These are phyloP conservation scores for Staphylotrichum tortipilum DNA, from an alignment of 495 filamentous ascomycete genomes.

Conservation along the genomic window DNA sequence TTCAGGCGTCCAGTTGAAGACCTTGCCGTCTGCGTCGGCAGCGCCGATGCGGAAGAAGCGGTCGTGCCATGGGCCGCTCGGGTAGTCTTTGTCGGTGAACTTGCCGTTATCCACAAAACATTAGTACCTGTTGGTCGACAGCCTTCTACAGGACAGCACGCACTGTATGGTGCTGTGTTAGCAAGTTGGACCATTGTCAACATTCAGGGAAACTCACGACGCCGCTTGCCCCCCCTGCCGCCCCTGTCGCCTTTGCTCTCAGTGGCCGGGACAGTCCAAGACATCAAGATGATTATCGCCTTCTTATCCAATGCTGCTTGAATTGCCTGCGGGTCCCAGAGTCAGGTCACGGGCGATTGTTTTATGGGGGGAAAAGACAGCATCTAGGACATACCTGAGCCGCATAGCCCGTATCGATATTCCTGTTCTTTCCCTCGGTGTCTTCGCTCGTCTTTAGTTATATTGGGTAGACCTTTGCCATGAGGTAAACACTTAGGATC, in stretches of 20 bases:
- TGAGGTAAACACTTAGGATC: not conserved
- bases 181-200: not conserved
- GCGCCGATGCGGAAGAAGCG: not conserved
- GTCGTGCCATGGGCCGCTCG: not conserved
- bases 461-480: not conserved
- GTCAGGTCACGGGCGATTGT: not conserved
- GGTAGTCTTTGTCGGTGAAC: not conserved
- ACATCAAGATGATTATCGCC: not conserved
- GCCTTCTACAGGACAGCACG: not conserved
- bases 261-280: not conserved
- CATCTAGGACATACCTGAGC: not conserved
- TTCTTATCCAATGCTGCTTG: not conserved
- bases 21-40: not conserved
- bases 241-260: too few relatives aligned
- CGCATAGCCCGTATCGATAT: not conserved
- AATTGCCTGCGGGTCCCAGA: not conserved
- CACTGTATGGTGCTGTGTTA: not conserved
- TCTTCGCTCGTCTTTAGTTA: not conserved
- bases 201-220: not conserved
- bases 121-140: not conserved
- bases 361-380: not conserved
- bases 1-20: not conserved
- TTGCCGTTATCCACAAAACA: not conserved
- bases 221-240: not conserved
- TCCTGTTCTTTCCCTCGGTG: not conserved